These are phyloP conservation scores for Wallacemonas rigidus DNA, from an alignment of 208 protist species.

Conservation along the genomic window DNA sequence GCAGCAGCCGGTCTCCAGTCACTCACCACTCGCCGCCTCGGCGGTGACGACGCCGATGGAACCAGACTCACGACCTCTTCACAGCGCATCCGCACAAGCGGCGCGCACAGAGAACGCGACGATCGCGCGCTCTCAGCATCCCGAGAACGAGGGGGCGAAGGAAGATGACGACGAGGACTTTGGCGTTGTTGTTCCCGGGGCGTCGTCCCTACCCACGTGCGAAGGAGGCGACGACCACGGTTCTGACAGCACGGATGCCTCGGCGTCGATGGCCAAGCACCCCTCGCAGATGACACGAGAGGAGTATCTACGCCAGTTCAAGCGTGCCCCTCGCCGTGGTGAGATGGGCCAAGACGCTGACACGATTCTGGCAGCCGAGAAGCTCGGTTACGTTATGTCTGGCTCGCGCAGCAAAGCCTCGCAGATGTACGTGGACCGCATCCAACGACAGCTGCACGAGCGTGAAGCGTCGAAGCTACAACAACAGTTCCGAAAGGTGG, in stretches of 20 bases:
- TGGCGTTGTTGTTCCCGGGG: conserved; percentile 27
- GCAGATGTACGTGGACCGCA: conserved; percentile 83
- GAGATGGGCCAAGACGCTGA: conserved; percentile 86
- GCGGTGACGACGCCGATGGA: no score
- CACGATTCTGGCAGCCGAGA: conserved; percentile 74
- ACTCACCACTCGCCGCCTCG: neutral
- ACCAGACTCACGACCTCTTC: no score
- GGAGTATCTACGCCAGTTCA: conserved; percentile 88
- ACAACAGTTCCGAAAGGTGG: conserved; percentile 86
- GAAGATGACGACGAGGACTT: conserved; percentile 43
- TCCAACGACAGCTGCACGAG: conserved; percentile 91
- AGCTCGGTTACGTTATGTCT: conserved; percentile 91
- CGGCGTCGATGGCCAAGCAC: conserved; percentile 48
- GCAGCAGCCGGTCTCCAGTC: conserved; percentile 22
- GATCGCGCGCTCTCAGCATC: no score
- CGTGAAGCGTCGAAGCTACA: conserved; percentile 85
- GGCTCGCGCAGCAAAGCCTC: conserved; percentile 84
- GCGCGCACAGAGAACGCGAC: no score
- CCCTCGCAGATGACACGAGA: conserved; percentile 89
- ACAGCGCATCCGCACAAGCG: neutral
- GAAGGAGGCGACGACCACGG: neutral
- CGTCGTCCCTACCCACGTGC: neutral
- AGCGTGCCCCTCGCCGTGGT: conserved; percentile 81
- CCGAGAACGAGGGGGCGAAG: neutral
- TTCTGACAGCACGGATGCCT: neutral